Evolutionary conservation across 768 basidiomycete genomes (phyloP).

Genomic region (Tulasnella sp.): DNA sequence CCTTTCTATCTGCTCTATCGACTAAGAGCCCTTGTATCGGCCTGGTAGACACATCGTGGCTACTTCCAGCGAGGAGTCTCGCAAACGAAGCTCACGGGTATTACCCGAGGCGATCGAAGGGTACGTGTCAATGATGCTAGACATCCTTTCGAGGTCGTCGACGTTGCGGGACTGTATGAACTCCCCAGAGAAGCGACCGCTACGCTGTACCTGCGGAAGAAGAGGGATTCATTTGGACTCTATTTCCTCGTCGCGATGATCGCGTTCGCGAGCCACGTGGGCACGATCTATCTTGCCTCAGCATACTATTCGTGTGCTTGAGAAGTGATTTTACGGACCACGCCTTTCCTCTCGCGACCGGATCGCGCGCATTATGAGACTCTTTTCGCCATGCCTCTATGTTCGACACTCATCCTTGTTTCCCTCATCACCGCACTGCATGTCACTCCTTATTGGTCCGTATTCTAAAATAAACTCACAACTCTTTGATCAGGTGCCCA

Average conservation of each 20-base stretch:
- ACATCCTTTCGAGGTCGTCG: constrained; percentile 13
- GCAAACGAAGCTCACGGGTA: neutral
- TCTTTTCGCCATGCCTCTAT: neutral
- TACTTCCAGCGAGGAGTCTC: constrained; percentile 5
- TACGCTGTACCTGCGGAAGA: neutral
- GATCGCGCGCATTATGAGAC: neutral
- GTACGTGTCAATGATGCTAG: neutral
- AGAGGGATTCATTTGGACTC: constrained; percentile 5
- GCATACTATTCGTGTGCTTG: neutral
- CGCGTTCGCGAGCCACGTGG: neutral
- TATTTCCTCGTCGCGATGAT: constrained; percentile 16
- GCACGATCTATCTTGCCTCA: neutral
- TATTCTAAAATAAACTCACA: neutral
- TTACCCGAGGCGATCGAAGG: neutral
- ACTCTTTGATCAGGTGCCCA: constrained; percentile 2
- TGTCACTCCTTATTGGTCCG: neutral
- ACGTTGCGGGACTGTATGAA: neutral
- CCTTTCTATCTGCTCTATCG: neutral
- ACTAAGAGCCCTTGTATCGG: constrained; percentile 16
- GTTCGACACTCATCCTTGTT: neutral
- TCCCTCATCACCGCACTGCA: neutral
- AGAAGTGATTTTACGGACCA: neutral
- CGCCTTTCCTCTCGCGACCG: neutral
- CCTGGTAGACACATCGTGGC: neutral
- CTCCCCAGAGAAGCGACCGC: neutral